phyloP scores from a whole-genome alignment of 176 grass and related monocot species.

The Dactylis glomerata region DNA sequence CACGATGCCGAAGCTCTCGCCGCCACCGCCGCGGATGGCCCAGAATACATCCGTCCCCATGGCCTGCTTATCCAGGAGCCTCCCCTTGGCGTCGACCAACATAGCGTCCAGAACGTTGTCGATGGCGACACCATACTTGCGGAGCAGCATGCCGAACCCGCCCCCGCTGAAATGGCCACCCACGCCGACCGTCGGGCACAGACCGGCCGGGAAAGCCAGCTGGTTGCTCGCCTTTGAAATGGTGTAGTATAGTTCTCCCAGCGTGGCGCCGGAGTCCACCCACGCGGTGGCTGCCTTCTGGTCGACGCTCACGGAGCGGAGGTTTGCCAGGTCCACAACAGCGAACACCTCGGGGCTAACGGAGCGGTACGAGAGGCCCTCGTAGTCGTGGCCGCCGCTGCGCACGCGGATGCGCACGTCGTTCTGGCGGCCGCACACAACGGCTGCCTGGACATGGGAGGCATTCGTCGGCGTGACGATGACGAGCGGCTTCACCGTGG shows the following conservation, averaged over 20 bases:
- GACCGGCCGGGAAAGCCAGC: constrained; percentile 45
- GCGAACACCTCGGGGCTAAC: constrained; percentile 33
- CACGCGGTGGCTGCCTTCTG: constrained; percentile 17
- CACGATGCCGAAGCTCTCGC: constrained; percentile 58
- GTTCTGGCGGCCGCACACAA: constrained; percentile 35
- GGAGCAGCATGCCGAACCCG: constrained; percentile 51
- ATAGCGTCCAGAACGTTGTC: constrained; percentile 60
- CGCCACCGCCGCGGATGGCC: constrained; percentile 55
- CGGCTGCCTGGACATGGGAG: constrained; percentile 51
- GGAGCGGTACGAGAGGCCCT: constrained; percentile 58
- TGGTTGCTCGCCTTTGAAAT: constrained; percentile 25
- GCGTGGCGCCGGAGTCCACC: constrained; percentile 58
- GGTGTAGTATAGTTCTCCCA: constrained; percentile 57
- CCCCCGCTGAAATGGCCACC: constrained; percentile 69
- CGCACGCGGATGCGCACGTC: constrained; percentile 47
- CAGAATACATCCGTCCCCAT: constrained; percentile 56
- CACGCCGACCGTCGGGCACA: constrained; percentile 54
- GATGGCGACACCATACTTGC: constrained; percentile 52
- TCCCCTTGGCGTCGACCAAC: constrained; percentile 45
- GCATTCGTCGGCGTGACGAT: constrained; percentile 51
- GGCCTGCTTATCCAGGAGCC: constrained; percentile 35
- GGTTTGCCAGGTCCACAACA: constrained; percentile 36
- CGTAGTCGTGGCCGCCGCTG: constrained; percentile 80
- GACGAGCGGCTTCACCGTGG: constrained; percentile 33
- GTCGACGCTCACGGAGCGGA: constrained; percentile 37